These are phyloP conservation scores for Sisymbrium altissimum DNA, from an alignment of 345 rosid species.

Conservation along the genomic window DNA sequence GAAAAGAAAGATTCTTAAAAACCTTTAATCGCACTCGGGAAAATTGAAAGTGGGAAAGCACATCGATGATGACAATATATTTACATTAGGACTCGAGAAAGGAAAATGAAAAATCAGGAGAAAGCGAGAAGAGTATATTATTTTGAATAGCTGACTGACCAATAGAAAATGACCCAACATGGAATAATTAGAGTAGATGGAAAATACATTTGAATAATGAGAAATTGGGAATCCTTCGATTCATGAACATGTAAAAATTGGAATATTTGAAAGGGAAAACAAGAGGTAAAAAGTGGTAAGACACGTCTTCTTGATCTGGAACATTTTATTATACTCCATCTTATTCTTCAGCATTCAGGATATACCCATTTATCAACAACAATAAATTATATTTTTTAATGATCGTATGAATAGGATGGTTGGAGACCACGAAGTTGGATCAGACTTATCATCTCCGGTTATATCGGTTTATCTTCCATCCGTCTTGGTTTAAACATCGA, in stretches of 20 bases:
- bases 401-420: background rate
- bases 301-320: background rate
- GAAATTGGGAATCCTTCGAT: background rate
- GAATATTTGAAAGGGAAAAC: background rate
- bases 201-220: background rate
- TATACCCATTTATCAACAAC: background rate
- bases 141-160: background rate
- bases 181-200: background rate
- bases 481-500: background rate
- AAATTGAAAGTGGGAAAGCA: background rate
- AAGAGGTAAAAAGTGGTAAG: background rate
- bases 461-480: background rate
- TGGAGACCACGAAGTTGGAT: background rate
- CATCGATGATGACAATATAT: background rate
- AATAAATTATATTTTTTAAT: background rate
- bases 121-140: background rate
- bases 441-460: background rate
- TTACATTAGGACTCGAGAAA: background rate
- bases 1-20: background rate
- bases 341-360: background rate
- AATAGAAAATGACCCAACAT: background rate
- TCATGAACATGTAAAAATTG: background rate
- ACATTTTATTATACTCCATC: background rate
- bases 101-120: background rate
- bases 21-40: background rate